Conservation (phyloP, 73 alveolate genomes). For the Stentor coeruleus region DNA sequence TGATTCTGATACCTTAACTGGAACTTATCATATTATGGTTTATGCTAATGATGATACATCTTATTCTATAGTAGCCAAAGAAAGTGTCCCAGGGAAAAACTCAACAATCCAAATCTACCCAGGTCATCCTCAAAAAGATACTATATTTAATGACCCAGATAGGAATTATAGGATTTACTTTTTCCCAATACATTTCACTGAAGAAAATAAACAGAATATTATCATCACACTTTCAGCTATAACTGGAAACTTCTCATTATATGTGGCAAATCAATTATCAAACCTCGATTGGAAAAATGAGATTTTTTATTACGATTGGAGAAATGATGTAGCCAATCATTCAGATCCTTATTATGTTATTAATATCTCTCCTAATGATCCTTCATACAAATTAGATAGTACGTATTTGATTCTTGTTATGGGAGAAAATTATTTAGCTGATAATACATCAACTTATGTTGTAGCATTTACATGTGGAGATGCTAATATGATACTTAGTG, state of each 20-base stretch:
- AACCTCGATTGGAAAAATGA: no score
- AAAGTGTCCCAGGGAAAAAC: neutral
- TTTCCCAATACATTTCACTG: neutral
- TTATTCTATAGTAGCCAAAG: neutral
- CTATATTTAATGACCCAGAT: neutral
- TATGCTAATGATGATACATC: neutral
- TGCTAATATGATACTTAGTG: neutral
- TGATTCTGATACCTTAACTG: neutral
- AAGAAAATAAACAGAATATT: neutral
- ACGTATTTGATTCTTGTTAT: neutral
- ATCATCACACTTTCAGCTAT: neutral
- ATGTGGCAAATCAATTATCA: neutral
- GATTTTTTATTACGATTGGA: no score
- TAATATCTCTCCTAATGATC: constrained; percentile 8
- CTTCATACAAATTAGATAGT: neutral
- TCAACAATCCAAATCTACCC: neutral
- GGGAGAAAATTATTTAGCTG: neutral
- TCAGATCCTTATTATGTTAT: no score
- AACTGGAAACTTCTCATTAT: neutral
- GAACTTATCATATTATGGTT: no score
- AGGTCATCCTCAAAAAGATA: neutral
- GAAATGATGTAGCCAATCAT: no score
- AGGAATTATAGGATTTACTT: neutral
- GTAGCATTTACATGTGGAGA: neutral
- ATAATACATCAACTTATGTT: neutral